phyloP scores from a whole-genome alignment of 176 grass and related monocot genomes.

The Guadua angustifolia region DNA sequence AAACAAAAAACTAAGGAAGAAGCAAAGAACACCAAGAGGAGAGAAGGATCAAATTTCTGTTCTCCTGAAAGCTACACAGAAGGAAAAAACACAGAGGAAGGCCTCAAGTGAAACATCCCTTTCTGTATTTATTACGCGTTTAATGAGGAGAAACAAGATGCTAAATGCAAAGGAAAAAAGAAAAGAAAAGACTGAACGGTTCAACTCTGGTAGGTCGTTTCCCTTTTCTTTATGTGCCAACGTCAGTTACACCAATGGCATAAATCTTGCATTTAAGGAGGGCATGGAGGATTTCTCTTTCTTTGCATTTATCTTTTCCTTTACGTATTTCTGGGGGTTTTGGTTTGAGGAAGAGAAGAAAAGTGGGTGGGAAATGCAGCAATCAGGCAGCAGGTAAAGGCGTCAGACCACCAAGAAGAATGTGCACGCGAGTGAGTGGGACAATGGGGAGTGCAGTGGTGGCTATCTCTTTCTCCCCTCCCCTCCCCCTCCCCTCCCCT shows the following conservation, averaged over 20 bases:
- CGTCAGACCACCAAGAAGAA: slow-evolving; percentile 20
- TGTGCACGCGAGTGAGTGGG: slow-evolving; percentile 45
- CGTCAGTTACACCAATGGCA: slow-evolving; percentile 26
- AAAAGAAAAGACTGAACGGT: slow-evolving; percentile 11
- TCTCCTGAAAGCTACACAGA: slow-evolving; percentile 44
- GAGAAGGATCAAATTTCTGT: slow-evolving; percentile 10
- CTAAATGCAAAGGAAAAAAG: slow-evolving; percentile 24
- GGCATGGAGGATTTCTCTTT: slow-evolving; percentile 36
- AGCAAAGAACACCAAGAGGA: slow-evolving; percentile 1
- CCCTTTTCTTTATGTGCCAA: background rate
- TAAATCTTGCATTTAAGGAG: slow-evolving; percentile 41
- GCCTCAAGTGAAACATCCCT: slow-evolving; percentile 42
- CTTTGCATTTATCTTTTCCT: slow-evolving; percentile 33
- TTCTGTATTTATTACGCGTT: slow-evolving; percentile 39
- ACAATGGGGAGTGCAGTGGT: slow-evolving; percentile 46
- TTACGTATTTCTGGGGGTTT: background rate
- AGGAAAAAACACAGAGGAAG: slow-evolving; percentile 42
- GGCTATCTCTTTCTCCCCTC: slow-evolving; percentile 4
- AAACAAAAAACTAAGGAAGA: slow-evolving; percentile 3
- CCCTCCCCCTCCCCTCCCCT: background rate
- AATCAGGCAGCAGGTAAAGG: slow-evolving; percentile 38
- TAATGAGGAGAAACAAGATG: slow-evolving; percentile 19
- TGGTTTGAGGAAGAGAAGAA: slow-evolving; percentile 28
- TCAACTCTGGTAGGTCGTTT: slow-evolving; percentile 38
- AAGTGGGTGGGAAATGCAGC: slow-evolving; percentile 34